phyloP scores from a whole-genome alignment of 2,329 filamentous ascomycete species.

The Rutstroemia sp. region DNA sequence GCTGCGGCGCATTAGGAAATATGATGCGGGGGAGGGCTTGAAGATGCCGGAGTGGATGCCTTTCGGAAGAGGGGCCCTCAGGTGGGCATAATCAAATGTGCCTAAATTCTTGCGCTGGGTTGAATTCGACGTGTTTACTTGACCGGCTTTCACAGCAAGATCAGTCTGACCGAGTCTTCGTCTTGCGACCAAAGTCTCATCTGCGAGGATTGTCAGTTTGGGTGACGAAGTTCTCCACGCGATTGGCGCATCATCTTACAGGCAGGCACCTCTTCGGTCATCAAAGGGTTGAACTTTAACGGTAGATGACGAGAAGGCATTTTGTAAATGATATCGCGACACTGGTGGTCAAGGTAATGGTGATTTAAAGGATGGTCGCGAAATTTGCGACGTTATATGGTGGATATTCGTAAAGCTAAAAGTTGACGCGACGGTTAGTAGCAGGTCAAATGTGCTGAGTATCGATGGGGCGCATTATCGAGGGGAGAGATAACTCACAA shows the following conservation, averaged over 20 bases:
- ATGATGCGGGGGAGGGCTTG: conserved; percentile 75
- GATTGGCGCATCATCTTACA: conserved; percentile 43
- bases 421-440: neutral
- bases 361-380: neutral
- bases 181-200: conserved; percentile 50
- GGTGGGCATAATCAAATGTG: conserved; percentile 90
- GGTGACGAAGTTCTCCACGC: neutral
- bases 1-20: conserved; percentile 93
- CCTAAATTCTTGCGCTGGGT: conserved; percentile 68
- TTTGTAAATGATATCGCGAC: conserved; percentile 2
- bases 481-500: neutral
- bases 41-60: conserved; percentile 92
- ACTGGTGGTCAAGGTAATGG: neutral
- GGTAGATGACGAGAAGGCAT: conserved; percentile 40
- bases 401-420: neutral
- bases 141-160: conserved; percentile 72
- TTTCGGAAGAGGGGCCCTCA: conserved; percentile 86
- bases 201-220: conserved; percentile 20
- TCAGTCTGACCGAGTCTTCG: conserved; percentile 90
- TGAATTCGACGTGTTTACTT: conserved; percentile 62
- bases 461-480: neutral
- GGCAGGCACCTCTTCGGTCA: conserved; percentile 54
- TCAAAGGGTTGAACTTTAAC: conserved; percentile 55
- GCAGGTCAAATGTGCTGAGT: neutral
- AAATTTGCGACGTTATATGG: neutral